A percentile compares a stretch with the other conserved stretches of the same genome.
Conservation (phyloP, 192 early-diverging fungal genomes). For the Helicostylum pulchrum region DNA sequence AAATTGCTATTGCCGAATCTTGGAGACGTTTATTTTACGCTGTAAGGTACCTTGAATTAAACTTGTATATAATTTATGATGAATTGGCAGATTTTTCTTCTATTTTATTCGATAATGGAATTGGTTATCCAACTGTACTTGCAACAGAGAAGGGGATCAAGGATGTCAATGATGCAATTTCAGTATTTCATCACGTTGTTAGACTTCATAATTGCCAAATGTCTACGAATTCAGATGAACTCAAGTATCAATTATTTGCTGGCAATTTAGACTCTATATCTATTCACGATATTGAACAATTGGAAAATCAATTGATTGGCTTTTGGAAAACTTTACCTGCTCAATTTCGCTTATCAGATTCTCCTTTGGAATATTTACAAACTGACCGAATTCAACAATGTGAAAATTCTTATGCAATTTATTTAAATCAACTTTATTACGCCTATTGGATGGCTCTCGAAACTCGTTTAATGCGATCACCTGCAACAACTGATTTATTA, state of each 20-base stretch:
- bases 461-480: slow-evolving; percentile 18
- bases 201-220: slow-evolving; percentile 14
- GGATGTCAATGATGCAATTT: slow-evolving; percentile 19
- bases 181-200: slow-evolving; percentile 13
- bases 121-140: slow-evolving; percentile 17
- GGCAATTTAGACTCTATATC: slow-evolving; percentile 17
- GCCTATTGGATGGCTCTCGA: slow-evolving; percentile 24
- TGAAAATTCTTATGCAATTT: slow-evolving; percentile 13
- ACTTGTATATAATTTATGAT: slow-evolving; percentile 19
- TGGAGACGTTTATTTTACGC: slow-evolving; percentile 22
- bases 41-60: slow-evolving; percentile 14
- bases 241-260: slow-evolving; percentile 15
- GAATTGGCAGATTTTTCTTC: slow-evolving; percentile 6
- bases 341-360: slow-evolving; percentile 13
- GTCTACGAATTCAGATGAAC: slow-evolving; percentile 3
- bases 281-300: slow-evolving; percentile 4
- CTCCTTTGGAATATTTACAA: slow-evolving; percentile 20
- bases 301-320: slow-evolving; percentile 11
- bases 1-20: slow-evolving; percentile 10
- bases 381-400: slow-evolving; percentile 19
- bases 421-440: slow-evolving; percentile 22
- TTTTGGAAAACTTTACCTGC: slow-evolving; percentile 20
- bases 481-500: slow-evolving; percentile 10
- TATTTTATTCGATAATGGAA: slow-evolving; percentile 11
- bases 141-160: slow-evolving; percentile 6